Percentiles rank a stretch among this genome's conserved stretches.
Conservation (phyloP, 305 asterid genomes). For the Rubia balearica region DNA sequence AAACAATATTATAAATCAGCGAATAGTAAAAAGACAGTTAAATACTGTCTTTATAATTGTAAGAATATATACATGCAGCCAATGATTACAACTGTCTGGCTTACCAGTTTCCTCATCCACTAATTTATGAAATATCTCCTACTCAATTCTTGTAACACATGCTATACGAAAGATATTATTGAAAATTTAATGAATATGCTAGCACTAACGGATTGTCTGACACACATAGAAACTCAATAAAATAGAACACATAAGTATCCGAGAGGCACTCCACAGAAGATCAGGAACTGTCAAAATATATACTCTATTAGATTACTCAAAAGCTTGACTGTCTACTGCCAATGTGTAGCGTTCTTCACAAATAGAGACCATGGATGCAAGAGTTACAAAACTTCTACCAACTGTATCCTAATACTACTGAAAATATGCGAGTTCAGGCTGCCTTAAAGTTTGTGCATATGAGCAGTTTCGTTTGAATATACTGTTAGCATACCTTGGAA, state of each 20-base stretch:
- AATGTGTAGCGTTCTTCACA: not conserved
- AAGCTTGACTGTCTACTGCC: not conserved
- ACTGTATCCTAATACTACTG: not conserved
- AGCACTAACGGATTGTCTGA: not conserved
- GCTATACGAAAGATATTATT: not conserved
- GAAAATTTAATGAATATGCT: not conserved
- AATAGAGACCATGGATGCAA: not conserved
- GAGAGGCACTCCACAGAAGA: not conserved
- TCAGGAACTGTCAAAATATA: not conserved
- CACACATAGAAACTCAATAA: not conserved
- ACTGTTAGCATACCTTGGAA: slow-evolving; percentile 43
- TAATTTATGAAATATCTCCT: not conserved
- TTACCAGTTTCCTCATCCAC: not conserved
- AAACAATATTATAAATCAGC: no score
- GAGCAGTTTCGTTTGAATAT: not conserved
- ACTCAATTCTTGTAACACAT: not conserved
- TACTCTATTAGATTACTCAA: not conserved
- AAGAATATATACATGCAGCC: not conserved
- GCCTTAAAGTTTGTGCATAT: not conserved
- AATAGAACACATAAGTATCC: not conserved
- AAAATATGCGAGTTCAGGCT: not conserved
- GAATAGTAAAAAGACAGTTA: not conserved
- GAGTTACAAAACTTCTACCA: not conserved
- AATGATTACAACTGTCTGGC: not conserved
- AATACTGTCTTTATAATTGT: not conserved